These are phyloP conservation scores for Gaertneriomyces sp. DNA, from an alignment of 192 early-diverging fungal genomes.

Conservation along the genomic window DNA sequence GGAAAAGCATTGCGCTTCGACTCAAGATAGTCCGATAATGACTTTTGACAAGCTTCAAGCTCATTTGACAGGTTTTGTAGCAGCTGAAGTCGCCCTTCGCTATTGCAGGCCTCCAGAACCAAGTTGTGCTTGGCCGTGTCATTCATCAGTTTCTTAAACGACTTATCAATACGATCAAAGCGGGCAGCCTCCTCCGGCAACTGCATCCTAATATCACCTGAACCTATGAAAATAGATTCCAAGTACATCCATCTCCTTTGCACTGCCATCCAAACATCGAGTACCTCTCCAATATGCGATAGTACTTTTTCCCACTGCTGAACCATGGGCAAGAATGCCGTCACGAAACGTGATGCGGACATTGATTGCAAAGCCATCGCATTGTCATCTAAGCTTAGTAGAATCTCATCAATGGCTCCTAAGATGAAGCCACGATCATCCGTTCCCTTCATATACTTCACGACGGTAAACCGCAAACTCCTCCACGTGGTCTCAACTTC, in stretches of 20 bases:
- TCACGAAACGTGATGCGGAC: constrained; percentile 53
- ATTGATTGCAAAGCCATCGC: constrained; percentile 56
- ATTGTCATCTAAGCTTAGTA: constrained; percentile 53
- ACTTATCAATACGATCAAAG: constrained; percentile 56
- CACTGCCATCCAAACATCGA: constrained; percentile 60
- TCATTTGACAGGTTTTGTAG: constrained; percentile 51
- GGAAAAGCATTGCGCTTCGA: constrained; percentile 60
- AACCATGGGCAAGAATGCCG: constrained; percentile 52
- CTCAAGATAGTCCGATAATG: constrained; percentile 57
- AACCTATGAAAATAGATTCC: constrained; percentile 58
- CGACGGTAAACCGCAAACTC: constrained; percentile 50
- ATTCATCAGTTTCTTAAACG: constrained; percentile 59
- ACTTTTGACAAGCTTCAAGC: constrained; percentile 59
- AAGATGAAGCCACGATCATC: constrained; percentile 61
- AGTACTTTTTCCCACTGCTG: constrained; percentile 62
- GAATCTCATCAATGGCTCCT: constrained; percentile 57
- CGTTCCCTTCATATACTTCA: constrained; percentile 58
- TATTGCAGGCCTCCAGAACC: constrained; percentile 55
- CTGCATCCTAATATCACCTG: constrained; percentile 57
- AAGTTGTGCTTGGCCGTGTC: constrained; percentile 53
- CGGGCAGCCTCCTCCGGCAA: constrained; percentile 58
- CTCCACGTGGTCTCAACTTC: constrained; percentile 56
- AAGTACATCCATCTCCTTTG: constrained; percentile 64
- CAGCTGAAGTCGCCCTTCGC: constrained; percentile 48
- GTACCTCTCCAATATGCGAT: constrained; percentile 55